Conservation (phyloP, 2,329 filamentous ascomycete species). For the Trichoderma koningii region DNA sequence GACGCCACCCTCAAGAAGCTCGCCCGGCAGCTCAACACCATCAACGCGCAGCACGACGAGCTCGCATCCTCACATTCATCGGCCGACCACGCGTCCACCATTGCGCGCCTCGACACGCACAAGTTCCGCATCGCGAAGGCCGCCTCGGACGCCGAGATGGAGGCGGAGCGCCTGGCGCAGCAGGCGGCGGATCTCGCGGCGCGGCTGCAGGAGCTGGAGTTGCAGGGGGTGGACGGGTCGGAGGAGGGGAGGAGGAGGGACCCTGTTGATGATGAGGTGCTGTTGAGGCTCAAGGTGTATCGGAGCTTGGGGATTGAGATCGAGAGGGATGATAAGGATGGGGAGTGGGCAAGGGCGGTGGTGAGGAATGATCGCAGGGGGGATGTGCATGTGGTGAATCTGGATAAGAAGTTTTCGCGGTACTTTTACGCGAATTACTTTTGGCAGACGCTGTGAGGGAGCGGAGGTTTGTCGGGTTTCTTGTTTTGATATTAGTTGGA, state of each 20-base stretch:
- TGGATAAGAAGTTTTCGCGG: slow-evolving; percentile 87
- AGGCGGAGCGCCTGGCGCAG: slow-evolving; percentile 85
- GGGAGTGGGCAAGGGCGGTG: slow-evolving; percentile 82
- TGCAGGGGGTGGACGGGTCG: slow-evolving; percentile 78
- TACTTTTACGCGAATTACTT: slow-evolving; percentile 97
- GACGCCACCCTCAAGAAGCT: slow-evolving; percentile 70
- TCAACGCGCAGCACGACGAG: slow-evolving; percentile 75
- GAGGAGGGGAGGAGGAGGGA: slow-evolving; percentile 39
- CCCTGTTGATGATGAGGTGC: slow-evolving; percentile 62
- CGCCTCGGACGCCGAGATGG: slow-evolving; percentile 84
- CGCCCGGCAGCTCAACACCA: slow-evolving; percentile 72
- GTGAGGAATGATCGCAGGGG: slow-evolving; percentile 84
- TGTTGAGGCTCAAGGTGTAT: slow-evolving; percentile 85
- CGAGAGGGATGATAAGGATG: slow-evolving; percentile 70
- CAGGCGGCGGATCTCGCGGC: slow-evolving; percentile 75
- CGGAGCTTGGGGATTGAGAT: slow-evolving; percentile 88
- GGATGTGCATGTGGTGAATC: slow-evolving; percentile 91
- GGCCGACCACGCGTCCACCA: slow-evolving; percentile 77
- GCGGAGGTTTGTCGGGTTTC: neutral
- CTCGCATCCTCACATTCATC: slow-evolving; percentile 74
- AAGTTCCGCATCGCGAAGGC: slow-evolving; percentile 96
- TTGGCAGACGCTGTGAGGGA: slow-evolving; percentile 76
- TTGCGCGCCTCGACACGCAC: slow-evolving; percentile 83
- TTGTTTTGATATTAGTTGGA: neutral
- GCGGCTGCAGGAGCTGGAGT: slow-evolving; percentile 77